phyloP scores from a whole-genome alignment of 805 yeast species.

The Kuraishia molischiana region DNA sequence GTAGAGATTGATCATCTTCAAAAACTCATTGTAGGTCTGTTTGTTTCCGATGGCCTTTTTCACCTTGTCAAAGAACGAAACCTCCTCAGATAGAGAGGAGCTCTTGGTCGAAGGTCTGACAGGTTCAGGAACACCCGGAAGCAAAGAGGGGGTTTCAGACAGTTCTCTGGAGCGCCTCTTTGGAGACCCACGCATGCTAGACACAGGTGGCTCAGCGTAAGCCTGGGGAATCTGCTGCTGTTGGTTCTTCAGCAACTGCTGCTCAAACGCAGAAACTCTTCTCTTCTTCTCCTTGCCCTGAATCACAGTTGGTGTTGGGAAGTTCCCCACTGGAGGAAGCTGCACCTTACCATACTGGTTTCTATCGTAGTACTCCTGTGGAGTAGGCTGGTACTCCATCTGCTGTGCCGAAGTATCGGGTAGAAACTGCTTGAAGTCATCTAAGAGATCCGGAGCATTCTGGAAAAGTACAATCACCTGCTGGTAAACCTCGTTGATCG shows the following conservation, averaged over 20 bases:
- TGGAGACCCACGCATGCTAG: conserved; percentile 30
- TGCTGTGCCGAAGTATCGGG: conserved; percentile 59
- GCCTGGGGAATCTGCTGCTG: conserved; percentile 11
- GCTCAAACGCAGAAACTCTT: conserved; percentile 8
- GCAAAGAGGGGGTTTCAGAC: conserved; percentile 53
- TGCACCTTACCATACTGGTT: conserved; percentile 28
- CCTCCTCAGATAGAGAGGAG: conserved; percentile 71
- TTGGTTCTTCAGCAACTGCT: conserved; percentile 6
- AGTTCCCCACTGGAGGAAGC: conserved; percentile 83
- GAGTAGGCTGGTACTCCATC: conserved; percentile 10
- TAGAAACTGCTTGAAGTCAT: conserved; percentile 89
- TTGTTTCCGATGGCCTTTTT: conserved; percentile 83
- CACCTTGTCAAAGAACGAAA: conserved; percentile 84
- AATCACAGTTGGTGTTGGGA: conserved; percentile 52
- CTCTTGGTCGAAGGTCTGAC: conserved; percentile 45
- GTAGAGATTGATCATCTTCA: conserved; percentile 78
- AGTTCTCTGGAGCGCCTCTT: conserved; percentile 17
- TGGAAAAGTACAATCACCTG: conserved; percentile 85
- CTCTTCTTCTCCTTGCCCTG: conserved; percentile 13
- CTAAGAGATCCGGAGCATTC: conserved; percentile 88
- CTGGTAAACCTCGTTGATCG: conserved; percentile 89
- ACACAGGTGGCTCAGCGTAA: conserved; percentile 32
- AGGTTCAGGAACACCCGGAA: conserved; percentile 85
- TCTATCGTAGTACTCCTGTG: conserved; percentile 11
- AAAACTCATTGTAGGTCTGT: conserved; percentile 84